These are phyloP conservation scores for Hemileccinum impolitum DNA, from an alignment of 768 basidiomycete genomes.

Conservation along the genomic window DNA sequence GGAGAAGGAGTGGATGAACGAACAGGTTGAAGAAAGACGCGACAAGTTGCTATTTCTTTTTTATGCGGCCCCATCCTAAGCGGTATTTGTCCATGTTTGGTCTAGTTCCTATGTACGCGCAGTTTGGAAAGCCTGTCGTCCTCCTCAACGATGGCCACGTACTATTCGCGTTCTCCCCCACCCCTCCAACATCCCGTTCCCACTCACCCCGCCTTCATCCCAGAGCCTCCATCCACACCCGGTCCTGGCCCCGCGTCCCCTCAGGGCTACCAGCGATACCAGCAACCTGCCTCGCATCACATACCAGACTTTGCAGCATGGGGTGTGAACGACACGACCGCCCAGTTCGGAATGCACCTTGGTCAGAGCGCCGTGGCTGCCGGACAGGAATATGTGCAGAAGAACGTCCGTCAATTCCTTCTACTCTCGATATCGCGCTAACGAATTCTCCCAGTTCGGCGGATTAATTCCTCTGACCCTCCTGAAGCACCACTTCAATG, in stretches of 20 bases:
- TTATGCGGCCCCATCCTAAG: conserved; percentile 11
- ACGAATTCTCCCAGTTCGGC: conserved; percentile 54
- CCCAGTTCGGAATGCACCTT: conserved; percentile 94
- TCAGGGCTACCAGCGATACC: conserved; percentile 40
- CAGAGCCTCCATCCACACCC: conserved; percentile 73
- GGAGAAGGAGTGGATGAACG: not conserved
- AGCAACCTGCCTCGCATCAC: conserved; percentile 35
- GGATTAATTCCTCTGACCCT: conserved; percentile 71
- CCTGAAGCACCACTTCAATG: conserved; percentile 92
- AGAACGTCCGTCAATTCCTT: conserved; percentile 61
- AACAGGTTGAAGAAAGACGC: conserved; percentile 3
- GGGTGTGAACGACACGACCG: conserved; percentile 90
- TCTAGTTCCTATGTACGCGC: not conserved
- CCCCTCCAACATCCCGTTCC: conserved; percentile 87
- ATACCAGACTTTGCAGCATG: conserved; percentile 58
- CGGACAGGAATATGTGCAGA: conserved; percentile 93
- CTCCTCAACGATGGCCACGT: conserved; percentile 24
- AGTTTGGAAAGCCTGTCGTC: not conserved
- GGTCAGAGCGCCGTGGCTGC: conserved; percentile 89
- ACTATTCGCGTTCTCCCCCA: conserved; percentile 60
- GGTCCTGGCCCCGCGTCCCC: conserved; percentile 68
- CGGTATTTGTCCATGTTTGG: conserved; percentile 22
- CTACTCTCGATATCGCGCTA: conserved; percentile 3
- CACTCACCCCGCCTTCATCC: conserved; percentile 83
- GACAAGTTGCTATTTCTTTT: conserved; percentile 7